Evolutionary conservation across 2,329 filamentous ascomycete genomes (phyloP).

Genomic region (Fusarium sp.): DNA sequence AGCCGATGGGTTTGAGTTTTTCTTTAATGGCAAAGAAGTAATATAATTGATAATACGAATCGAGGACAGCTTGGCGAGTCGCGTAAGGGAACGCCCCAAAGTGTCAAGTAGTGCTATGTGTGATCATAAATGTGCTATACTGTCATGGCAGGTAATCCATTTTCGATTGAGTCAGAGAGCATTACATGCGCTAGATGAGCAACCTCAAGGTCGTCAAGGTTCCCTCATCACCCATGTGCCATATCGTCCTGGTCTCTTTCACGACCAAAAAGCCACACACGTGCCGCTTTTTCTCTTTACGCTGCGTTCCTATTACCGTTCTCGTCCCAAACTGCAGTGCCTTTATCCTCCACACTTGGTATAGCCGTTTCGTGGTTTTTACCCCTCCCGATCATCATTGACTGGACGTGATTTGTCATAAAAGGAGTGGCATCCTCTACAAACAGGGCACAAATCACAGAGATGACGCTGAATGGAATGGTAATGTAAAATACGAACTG

Average conservation of each 20-base stretch:
- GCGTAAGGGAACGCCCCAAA: no score
- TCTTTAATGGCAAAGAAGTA: no score
- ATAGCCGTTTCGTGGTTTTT: background rate
- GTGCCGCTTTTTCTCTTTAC: background rate
- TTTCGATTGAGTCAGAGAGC: no score
- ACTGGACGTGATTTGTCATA: conserved; percentile 31
- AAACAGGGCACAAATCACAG: conserved; percentile 16
- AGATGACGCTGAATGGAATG: conserved; percentile 18
- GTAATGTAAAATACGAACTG: conserved; percentile 30
- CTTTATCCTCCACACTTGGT: background rate
- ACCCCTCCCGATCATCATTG: conserved; percentile 6
- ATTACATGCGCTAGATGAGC: no score
- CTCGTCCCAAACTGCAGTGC: background rate
- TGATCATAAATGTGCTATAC: no score
- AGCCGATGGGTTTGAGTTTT: no score
- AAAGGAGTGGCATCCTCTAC: conserved; percentile 21
- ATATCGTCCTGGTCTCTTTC: background rate
- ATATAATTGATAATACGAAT: no score
- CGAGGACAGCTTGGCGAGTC: no score
- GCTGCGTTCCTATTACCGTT: background rate
- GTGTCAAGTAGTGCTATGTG: no score
- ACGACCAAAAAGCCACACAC: background rate
- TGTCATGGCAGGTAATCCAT: no score
- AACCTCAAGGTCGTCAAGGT: no score
- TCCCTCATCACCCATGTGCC: no score